These are phyloP conservation scores for Talaromyces amestolkiae DNA, from an alignment of 2,329 filamentous ascomycete species.

Conservation along the genomic window DNA sequence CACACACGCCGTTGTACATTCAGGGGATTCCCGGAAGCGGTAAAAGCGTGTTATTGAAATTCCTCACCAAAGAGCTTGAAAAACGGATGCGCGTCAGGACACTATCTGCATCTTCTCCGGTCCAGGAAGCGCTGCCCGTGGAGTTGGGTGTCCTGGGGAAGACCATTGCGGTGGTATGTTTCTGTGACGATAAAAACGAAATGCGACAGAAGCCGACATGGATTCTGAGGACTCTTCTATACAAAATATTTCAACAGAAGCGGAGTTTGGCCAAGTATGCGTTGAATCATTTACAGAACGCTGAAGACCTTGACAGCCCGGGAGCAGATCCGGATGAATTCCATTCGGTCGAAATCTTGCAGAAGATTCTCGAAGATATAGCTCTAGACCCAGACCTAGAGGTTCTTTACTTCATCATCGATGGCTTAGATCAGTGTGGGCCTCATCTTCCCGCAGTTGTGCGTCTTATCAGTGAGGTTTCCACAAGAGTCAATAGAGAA, in stretches of 20 bases:
- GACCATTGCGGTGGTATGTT: constrained; percentile 2
- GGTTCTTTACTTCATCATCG: constrained; percentile 6
- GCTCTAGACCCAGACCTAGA: not conserved
- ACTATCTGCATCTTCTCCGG: not conserved
- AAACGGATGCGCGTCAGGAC: not conserved
- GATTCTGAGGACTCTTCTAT: constrained; percentile 5
- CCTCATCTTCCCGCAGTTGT: constrained; percentile 2
- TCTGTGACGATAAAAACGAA: constrained; percentile 5
- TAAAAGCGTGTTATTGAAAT: not conserved
- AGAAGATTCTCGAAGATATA: constrained; percentile 2
- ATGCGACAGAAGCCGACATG: constrained; percentile 2
- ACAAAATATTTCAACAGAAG: constrained; percentile 2
- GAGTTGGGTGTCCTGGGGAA: not conserved
- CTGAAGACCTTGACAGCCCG: not conserved
- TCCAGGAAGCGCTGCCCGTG: not conserved
- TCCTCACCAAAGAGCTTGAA: not conserved
- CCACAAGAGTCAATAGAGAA: constrained; percentile 1
- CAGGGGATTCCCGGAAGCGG: not conserved
- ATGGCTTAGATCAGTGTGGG: constrained; percentile 4
- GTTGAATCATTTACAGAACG: constrained; percentile 1
- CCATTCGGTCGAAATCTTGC: not conserved
- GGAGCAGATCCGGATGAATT: constrained; percentile 7
- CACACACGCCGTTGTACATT: not conserved
- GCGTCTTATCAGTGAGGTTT: not conserved
- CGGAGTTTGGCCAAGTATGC: constrained; percentile 5